phyloP scores from a whole-genome alignment of 2,329 filamentous ascomycete genomes.

The Fusarium sp. region DNA sequence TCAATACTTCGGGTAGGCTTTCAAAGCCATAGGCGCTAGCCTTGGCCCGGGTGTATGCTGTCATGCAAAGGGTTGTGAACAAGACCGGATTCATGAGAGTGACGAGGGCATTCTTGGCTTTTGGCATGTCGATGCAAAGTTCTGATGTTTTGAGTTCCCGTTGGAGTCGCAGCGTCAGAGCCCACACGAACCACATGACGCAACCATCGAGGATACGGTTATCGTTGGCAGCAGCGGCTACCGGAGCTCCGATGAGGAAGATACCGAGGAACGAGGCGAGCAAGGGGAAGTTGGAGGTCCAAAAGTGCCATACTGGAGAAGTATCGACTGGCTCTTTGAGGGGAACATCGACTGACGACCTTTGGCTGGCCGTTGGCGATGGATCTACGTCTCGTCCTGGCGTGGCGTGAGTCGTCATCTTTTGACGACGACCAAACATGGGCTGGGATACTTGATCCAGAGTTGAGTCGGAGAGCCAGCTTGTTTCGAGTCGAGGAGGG shows the following conservation, averaged over 20 bases:
- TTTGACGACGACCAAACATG: constrained; percentile 7
- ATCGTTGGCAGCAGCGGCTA: constrained; percentile 50
- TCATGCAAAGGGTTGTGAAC: constrained; percentile 57
- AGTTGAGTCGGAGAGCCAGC: constrained; percentile 40
- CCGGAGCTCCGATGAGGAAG: constrained; percentile 55
- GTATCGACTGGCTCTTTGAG: not conserved
- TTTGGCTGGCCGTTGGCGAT: constrained; percentile 8
- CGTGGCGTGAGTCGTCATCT: constrained; percentile 1
- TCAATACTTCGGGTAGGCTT: constrained; percentile 47
- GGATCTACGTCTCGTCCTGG: constrained; percentile 3
- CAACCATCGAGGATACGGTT: constrained; percentile 59
- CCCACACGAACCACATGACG: constrained; percentile 63
- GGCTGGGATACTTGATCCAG: constrained; percentile 16
- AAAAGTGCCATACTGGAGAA: constrained; percentile 25
- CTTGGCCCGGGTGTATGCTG: constrained; percentile 57
- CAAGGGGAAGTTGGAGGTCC: constrained; percentile 46
- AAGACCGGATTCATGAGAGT: constrained; percentile 62
- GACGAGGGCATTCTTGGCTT: constrained; percentile 48
- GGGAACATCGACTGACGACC: constrained; percentile 17
- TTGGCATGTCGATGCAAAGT: constrained; percentile 2
- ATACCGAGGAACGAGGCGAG: constrained; percentile 46
- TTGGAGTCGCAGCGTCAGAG: constrained; percentile 54
- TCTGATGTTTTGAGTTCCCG: constrained; percentile 47
- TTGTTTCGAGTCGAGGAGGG: constrained; percentile 25
- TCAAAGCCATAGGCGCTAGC: constrained; percentile 45